Evolutionary conservation across 768 basidiomycete genomes (phyloP).

Genomic region (Lactarius trivialis): DNA sequence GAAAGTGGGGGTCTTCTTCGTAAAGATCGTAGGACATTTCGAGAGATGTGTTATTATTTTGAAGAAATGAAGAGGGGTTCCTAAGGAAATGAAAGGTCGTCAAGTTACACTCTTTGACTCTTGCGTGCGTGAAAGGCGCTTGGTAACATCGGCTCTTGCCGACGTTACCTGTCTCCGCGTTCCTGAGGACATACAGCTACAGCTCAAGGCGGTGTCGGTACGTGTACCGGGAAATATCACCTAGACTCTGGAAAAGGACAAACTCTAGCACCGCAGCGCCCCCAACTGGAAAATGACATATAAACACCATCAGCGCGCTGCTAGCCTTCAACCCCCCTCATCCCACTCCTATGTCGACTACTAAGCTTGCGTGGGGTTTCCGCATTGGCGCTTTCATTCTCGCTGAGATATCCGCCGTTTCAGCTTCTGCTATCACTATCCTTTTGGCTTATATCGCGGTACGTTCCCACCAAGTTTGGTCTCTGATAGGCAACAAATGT

Average conservation of each 20-base stretch:
- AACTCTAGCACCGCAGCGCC: not conserved
- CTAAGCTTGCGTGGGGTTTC: conserved; percentile 19
- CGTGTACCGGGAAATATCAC: too few relatives aligned
- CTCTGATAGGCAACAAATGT: not conserved
- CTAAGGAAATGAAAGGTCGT: not conserved
- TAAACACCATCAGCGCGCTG: not conserved
- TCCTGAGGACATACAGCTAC: too few relatives aligned
- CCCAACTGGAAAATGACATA: not conserved
- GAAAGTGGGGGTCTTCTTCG: conserved; percentile 27
- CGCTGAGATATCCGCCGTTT: conserved; percentile 25
- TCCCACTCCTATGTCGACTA: not conserved
- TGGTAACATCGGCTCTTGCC: not conserved
- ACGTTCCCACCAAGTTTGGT: not conserved
- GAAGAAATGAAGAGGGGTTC: not conserved
- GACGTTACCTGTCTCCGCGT: not conserved
- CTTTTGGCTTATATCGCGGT: conserved; percentile 26
- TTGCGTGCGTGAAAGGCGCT: not conserved
- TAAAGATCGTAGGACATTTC: conserved; percentile 17
- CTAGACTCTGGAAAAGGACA: not conserved
- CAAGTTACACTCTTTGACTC: not conserved
- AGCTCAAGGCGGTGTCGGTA: too few relatives aligned
- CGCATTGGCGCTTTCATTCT: conserved; percentile 27
- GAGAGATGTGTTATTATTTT: not conserved
- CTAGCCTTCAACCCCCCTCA: not conserved
- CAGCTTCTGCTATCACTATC: conserved; percentile 23